These are phyloP conservation scores for Penicillium longicatenatum DNA, from an alignment of 495 filamentous ascomycete genomes.

Conservation along the genomic window DNA sequence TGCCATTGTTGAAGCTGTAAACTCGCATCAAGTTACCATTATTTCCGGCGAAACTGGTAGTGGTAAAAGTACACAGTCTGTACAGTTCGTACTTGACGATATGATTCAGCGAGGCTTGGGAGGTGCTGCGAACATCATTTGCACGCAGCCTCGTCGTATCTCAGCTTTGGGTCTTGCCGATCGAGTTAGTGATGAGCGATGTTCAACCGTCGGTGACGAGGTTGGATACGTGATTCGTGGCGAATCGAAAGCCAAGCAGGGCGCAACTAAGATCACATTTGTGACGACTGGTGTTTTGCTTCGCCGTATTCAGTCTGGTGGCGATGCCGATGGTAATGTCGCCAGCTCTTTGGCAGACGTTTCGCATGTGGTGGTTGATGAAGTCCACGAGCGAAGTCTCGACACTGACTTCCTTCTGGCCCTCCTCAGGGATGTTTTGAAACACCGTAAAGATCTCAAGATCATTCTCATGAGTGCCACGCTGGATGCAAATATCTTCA, in stretches of 20 bases:
- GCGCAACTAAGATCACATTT: slow-evolving; percentile 86
- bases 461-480: slow-evolving; percentile 98
- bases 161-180: slow-evolving; percentile 93
- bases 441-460: slow-evolving; percentile 76
- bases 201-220: slow-evolving; percentile 78
- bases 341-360: slow-evolving; percentile 81
- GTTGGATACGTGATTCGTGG: slow-evolving; percentile 95
- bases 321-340: slow-evolving; percentile 73
- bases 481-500: slow-evolving; percentile 85
- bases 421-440: slow-evolving; percentile 81
- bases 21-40: slow-evolving; percentile 81
- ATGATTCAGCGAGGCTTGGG: slow-evolving; percentile 78
- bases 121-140: slow-evolving; percentile 83
- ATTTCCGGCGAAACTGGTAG: slow-evolving; percentile 96
- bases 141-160: slow-evolving; percentile 92
- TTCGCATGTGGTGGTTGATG: slow-evolving; percentile 93
- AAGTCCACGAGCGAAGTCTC: slow-evolving; percentile 94
- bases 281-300: slow-evolving; percentile 97
- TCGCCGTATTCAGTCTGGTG: slow-evolving; percentile 82
- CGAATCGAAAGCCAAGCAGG: slow-evolving; percentile 69
- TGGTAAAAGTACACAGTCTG: slow-evolving; percentile 95
- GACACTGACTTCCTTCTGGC: slow-evolving; percentile 95
- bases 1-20: slow-evolving; percentile 71
- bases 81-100: slow-evolving; percentile 94
- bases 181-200: slow-evolving; percentile 90